These are phyloP conservation scores for Corchorus olitorius DNA, from an alignment of 345 rosid genomes.

Conservation along the genomic window DNA sequence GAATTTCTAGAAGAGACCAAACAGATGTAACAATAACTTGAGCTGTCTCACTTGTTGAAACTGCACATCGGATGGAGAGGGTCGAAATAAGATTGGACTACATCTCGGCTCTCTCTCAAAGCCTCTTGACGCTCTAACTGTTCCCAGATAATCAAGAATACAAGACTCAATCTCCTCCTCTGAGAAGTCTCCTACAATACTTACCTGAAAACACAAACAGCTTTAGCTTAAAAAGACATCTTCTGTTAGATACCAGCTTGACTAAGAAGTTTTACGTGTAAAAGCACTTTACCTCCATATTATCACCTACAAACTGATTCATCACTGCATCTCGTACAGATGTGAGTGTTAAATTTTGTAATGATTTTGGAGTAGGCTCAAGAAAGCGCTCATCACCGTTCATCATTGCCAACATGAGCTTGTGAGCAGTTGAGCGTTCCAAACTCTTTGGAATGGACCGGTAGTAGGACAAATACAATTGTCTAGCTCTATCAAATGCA, in stretches of 20 bases:
- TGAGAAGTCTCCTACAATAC: slow-evolving; percentile 94
- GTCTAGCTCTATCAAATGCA: slow-evolving; percentile 99
- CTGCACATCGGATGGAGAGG: slow-evolving; percentile 71
- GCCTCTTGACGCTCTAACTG: slow-evolving; percentile 66
- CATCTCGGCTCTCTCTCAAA: slow-evolving; percentile 37
- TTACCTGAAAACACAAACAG: slow-evolving; percentile 56
- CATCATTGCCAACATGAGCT: slow-evolving; percentile 96
- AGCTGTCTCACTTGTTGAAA: slow-evolving; percentile 72
- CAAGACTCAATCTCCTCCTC: slow-evolving; percentile 86
- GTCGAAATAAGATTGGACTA: slow-evolving; percentile 67
- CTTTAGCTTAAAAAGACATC: slow-evolving; percentile 19
- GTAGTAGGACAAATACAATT: slow-evolving; percentile 85
- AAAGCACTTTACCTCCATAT: slow-evolving; percentile 77
- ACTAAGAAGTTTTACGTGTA: background rate
- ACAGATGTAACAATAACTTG: slow-evolving; percentile 19
- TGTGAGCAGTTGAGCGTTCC: slow-evolving; percentile 99
- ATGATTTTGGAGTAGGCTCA: slow-evolving; percentile 88
- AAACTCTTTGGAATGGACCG: slow-evolving; percentile 98
- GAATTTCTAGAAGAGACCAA: slow-evolving; percentile 16
- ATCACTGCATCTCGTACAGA: slow-evolving; percentile 91
- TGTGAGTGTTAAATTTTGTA: slow-evolving; percentile 69
- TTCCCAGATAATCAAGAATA: slow-evolving; percentile 89
- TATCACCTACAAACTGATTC: slow-evolving; percentile 90
- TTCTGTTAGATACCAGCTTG: slow-evolving; percentile 5
- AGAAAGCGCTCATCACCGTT: slow-evolving; percentile 96